These are phyloP conservation scores for Lachancea meyersii DNA, from an alignment of 805 yeast species.

Conservation along the genomic window DNA sequence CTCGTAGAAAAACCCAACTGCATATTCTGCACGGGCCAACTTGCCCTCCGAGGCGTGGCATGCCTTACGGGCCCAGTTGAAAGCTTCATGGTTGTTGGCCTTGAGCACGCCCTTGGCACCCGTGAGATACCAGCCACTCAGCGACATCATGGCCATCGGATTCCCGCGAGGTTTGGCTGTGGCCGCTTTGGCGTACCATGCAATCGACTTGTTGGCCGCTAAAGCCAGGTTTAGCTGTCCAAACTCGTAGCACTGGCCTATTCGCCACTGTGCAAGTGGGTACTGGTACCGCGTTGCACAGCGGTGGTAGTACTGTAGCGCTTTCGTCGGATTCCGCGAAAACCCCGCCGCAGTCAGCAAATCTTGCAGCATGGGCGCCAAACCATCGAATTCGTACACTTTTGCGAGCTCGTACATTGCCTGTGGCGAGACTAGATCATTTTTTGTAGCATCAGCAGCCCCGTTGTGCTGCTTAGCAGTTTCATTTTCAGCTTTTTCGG, in stretches of 20 bases:
- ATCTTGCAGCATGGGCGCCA: constrained; percentile 20
- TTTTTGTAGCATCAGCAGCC: constrained; percentile 30
- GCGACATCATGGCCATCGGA: constrained; percentile 61
- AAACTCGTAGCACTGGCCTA: constrained; percentile 69
- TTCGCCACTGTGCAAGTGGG: constrained; percentile 59
- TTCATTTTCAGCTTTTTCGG: not conserved
- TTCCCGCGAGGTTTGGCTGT: constrained; percentile 42
- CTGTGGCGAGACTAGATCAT: constrained; percentile 40
- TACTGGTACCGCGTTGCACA: constrained; percentile 55
- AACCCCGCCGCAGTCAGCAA: constrained; percentile 13
- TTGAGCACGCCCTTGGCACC: constrained; percentile 52
- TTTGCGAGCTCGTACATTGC: constrained; percentile 54
- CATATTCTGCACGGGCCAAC: constrained; percentile 57
- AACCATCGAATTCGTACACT: constrained; percentile 43
- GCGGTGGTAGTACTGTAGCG: constrained; percentile 48
- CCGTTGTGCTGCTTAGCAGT: not conserved
- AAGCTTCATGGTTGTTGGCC: constrained; percentile 59
- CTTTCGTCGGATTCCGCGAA: constrained; percentile 33
- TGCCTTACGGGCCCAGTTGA: constrained; percentile 59
- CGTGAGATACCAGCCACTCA: constrained; percentile 72
- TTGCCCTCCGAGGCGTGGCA: constrained; percentile 45
- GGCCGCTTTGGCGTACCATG: constrained; percentile 71
- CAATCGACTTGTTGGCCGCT: constrained; percentile 54
- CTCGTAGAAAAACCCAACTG: constrained; percentile 61
- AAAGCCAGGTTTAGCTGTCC: constrained; percentile 50